Percentiles rank a stretch among this genome's conserved stretches.
These are phyloP conservation scores for Malus orientalis DNA, from an alignment of 306 rosid species.

Conservation along the genomic window DNA sequence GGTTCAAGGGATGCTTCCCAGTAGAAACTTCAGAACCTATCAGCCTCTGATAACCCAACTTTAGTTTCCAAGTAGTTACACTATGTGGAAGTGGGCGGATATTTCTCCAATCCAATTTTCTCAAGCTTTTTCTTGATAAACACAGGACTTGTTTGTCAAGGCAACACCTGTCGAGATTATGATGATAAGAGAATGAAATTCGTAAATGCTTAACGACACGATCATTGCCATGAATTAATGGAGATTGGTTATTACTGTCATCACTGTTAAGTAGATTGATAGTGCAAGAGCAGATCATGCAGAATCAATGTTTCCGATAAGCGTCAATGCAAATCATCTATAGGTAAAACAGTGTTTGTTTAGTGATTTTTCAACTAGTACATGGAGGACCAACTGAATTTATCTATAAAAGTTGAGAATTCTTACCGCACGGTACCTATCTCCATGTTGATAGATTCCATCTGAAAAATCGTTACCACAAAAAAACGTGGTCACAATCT, in stretches of 20 bases:
- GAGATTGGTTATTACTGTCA: neutral
- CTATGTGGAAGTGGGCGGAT: constrained; percentile 5
- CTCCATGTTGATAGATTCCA: constrained; percentile 20
- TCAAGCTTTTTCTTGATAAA: constrained; percentile 2
- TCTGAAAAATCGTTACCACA: neutral
- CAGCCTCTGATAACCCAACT: constrained; percentile 19
- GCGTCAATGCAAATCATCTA: neutral
- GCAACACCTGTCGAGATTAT: constrained; percentile 23
- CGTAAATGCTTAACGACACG: neutral
- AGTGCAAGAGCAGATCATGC: neutral
- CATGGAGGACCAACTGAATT: neutral
- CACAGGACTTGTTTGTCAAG: constrained; percentile 22
- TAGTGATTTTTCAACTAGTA: neutral
- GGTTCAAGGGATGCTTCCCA: constrained; percentile 2
- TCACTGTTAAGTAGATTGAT: neutral
- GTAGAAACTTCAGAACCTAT: constrained; percentile 9
- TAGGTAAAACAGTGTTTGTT: neutral
- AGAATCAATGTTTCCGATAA: neutral
- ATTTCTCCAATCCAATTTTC: constrained; percentile 18
- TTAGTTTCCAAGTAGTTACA: constrained; percentile 5
- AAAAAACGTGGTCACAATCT: neutral
- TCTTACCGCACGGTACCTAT: constrained; percentile 15
- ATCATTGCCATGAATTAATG: neutral
- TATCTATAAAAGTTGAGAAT: neutral
- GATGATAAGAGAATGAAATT: neutral